Percentiles rank a stretch among this genome's conserved stretches.
Conservation (phyloP, 179 eudicot species). For the Beta corolliflora region DNA sequence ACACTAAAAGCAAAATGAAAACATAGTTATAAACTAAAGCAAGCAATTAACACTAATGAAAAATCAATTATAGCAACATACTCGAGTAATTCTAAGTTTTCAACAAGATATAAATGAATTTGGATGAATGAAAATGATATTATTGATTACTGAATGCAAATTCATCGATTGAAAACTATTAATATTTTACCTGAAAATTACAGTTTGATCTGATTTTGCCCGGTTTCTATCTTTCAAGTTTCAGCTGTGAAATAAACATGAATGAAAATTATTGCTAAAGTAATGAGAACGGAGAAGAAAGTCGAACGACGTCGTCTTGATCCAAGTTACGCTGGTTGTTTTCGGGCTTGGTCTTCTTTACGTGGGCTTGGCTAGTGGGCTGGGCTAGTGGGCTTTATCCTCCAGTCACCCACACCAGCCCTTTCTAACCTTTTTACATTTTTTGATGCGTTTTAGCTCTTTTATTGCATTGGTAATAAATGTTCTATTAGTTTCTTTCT, state of each 20-base stretch:
- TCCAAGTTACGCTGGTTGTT: background rate
- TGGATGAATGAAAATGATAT: too few species aligned
- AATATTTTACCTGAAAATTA: slow-evolving; percentile 11
- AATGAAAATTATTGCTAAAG: background rate
- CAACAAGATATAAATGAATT: background rate
- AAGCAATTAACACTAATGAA: background rate
- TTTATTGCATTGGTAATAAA: too few species aligned
- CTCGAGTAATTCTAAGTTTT: background rate
- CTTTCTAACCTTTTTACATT: too few species aligned
- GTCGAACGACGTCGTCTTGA: background rate
- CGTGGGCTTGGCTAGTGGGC: too few species aligned
- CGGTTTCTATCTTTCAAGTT: background rate
- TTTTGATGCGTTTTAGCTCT: too few species aligned
- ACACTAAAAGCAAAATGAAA: too few species aligned
- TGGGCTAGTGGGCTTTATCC: too few species aligned
- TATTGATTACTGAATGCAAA: background rate
- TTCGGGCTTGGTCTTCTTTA: background rate
- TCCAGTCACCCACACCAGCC: too few species aligned
- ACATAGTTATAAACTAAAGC: too few species aligned
- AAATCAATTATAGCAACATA: background rate
- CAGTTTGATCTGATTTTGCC: background rate
- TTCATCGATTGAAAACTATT: background rate
- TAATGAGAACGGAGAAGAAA: too few species aligned
- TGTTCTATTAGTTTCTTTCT: too few species aligned
- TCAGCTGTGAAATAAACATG: background rate